Percentiles rank a stretch among this genome's conserved stretches.
Conservation (phyloP, 306 rosid genomes). For the Rosa chinensis region DNA sequence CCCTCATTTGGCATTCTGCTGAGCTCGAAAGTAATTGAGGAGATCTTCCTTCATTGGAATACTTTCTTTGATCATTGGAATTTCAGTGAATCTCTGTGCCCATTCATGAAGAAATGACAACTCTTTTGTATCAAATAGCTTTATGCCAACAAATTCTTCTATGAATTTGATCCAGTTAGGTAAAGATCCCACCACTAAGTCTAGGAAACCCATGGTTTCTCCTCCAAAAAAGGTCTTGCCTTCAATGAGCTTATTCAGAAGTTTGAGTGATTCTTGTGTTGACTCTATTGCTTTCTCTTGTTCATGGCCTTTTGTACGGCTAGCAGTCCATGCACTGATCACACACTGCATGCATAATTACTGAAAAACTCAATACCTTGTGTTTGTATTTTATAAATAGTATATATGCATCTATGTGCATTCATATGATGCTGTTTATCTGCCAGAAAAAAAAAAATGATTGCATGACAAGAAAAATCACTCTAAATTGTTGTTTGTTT, state of each 20-base stretch:
- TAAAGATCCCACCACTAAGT: conserved; percentile 47
- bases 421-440: not conserved
- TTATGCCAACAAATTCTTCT: conserved; percentile 49
- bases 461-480: not conserved
- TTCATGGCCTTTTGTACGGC: conserved; percentile 41
- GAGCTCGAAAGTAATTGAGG: conserved; percentile 11
- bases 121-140: conserved; percentile 41
- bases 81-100: conserved; percentile 45
- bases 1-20: not conserved
- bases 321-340: conserved; percentile 53
- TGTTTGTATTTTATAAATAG: not conserved
- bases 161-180: conserved; percentile 48
- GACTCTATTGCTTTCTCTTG: conserved; percentile 47
- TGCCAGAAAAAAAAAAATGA: not conserved
- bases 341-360: conserved; percentile 29
- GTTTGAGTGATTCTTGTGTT: conserved; percentile 46
- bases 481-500: conserved; percentile 6
- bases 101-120: conserved; percentile 51
- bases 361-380: not conserved
- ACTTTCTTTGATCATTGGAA: conserved; percentile 48
- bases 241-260: conserved; percentile 41
- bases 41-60: conserved; percentile 21
- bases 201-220: conserved; percentile 48
- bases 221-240: conserved; percentile 58
- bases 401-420: not conserved